Conservation (phyloP, 352 stramenopile species). For the Globisporangium heterothallicum region DNA sequence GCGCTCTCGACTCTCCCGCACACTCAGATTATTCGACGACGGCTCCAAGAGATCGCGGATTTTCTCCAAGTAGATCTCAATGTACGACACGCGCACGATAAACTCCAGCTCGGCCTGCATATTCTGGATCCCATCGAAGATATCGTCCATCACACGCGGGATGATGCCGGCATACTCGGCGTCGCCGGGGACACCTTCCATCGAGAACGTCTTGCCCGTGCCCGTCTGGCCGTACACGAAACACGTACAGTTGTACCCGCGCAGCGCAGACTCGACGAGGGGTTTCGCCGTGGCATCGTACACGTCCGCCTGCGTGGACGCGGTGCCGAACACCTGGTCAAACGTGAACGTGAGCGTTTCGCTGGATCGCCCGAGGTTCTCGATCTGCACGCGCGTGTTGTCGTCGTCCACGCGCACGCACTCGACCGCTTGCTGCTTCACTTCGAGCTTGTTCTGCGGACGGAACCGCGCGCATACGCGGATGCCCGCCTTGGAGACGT, state of each 20-base stretch:
- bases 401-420: slow-evolving; percentile 47
- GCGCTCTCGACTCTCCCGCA: slow-evolving; percentile 53
- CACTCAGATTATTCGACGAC: slow-evolving; percentile 46
- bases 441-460: slow-evolving; percentile 73
- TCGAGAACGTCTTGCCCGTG: slow-evolving; percentile 92
- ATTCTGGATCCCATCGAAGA: slow-evolving; percentile 63
- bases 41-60: slow-evolving; percentile 93
- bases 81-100: slow-evolving; percentile 94
- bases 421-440: slow-evolving; percentile 59
- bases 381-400: slow-evolving; percentile 31
- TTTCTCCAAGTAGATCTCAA: slow-evolving; percentile 99
- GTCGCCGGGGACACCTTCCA: slow-evolving; percentile 70
- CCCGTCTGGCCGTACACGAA: slow-evolving; percentile 92
- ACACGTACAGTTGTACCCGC: slow-evolving; percentile 88
- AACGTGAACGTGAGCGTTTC: slow-evolving; percentile 68
- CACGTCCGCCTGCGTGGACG: slow-evolving; percentile 53
- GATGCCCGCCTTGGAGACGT: slow-evolving; percentile 28
- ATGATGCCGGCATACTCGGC: slow-evolving; percentile 68
- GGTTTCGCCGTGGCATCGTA: slow-evolving; percentile 62
- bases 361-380: slow-evolving; percentile 2
- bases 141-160: slow-evolving; percentile 62
- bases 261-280: slow-evolving; percentile 48
- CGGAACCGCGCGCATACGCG: slow-evolving; percentile 70
- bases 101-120: slow-evolving; percentile 86
- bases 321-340: slow-evolving; percentile 58